phyloP scores from a whole-genome alignment of 2,329 filamentous ascomycete genomes.

The Alternaria postmessia region DNA sequence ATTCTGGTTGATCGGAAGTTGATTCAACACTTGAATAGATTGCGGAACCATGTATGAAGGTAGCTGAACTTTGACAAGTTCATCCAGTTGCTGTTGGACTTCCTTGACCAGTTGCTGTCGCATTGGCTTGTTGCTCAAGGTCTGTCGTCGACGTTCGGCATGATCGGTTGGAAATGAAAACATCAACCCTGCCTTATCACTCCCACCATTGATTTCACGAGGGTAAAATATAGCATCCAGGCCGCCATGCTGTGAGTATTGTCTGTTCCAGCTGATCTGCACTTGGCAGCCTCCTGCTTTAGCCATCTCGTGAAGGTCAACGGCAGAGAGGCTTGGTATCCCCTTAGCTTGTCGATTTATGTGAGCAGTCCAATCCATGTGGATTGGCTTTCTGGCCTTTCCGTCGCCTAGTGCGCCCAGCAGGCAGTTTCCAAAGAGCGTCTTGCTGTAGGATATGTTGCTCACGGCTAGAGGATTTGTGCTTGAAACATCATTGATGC shows the following conservation, averaged over 20 bases:
- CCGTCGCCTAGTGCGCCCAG: not conserved
- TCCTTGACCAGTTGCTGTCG: not conserved
- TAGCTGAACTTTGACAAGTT: slow-evolving; percentile 4
- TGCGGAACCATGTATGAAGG: slow-evolving; percentile 31
- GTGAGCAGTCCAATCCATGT: not conserved
- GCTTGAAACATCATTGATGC: not conserved
- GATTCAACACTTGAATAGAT: slow-evolving; percentile 42
- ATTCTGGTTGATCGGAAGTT: slow-evolving; percentile 25
- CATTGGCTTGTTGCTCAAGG: not conserved
- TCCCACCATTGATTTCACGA: not conserved
- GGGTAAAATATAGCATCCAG: slow-evolving; percentile 9
- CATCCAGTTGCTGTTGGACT: not conserved
- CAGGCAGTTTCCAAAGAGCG: not conserved
- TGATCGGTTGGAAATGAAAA: slow-evolving; percentile 7
- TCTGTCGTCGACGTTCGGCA: not conserved
- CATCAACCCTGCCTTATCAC: not conserved
- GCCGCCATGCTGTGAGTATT: slow-evolving; percentile 6
- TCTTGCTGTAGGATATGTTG: slow-evolving; percentile 10
- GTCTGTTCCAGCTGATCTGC: slow-evolving; percentile 8
- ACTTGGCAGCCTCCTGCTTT: not conserved
- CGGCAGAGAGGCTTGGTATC: not conserved
- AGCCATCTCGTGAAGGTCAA: slow-evolving; percentile 5
- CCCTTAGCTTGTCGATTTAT: not conserved
- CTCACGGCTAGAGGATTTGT: not conserved
- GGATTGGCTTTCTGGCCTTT: not conserved